A percentile compares a stretch with the other conserved stretches of the same genome.
Conservation (phyloP, 805 yeast species). For the Grigorovia transvaalensis region DNA sequence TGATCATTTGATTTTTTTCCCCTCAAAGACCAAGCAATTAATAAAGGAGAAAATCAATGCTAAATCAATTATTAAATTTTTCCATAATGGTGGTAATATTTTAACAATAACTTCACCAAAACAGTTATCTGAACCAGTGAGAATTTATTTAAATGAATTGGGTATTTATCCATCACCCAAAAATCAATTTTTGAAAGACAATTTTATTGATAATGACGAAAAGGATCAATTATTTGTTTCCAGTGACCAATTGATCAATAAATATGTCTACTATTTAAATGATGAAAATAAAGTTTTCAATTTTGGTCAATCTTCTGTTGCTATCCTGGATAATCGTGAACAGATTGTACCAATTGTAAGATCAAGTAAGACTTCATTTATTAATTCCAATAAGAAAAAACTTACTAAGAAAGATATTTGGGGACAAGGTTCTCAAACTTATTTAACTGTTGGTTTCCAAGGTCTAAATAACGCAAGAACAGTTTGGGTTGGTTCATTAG, state of each 20-base stretch:
- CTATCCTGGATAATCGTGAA: constrained; percentile 60
- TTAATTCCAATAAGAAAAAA: constrained; percentile 27
- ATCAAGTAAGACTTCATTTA: constrained; percentile 56
- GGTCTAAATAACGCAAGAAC: constrained; percentile 68
- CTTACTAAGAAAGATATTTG: constrained; percentile 56
- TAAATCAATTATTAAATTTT: constrained; percentile 45
- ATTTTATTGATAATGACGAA: constrained; percentile 34
- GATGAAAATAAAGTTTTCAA: constrained; percentile 10
- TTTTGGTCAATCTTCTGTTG: constrained; percentile 47
- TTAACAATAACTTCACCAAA: constrained; percentile 47
- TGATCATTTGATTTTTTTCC: constrained; percentile 51
- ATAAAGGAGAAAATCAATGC: constrained; percentile 28
- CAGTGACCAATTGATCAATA: constrained; percentile 9
- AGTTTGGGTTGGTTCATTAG: constrained; percentile 67
- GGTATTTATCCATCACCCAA: constrained; percentile 82
- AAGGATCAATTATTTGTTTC: constrained; percentile 7
- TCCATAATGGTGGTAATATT: constrained; percentile 63
- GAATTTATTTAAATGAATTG: constrained; percentile 60
- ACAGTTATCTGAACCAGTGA: constrained; percentile 49
- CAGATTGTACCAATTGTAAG: constrained; percentile 58
- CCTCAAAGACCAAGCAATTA: constrained; percentile 26
- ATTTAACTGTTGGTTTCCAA: constrained; percentile 68
- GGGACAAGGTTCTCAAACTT: constrained; percentile 76
- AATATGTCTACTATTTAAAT: constrained; percentile 1
- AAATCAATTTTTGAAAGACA: constrained; percentile 53